Evolutionary conservation across 306 rosid species (phyloP), one percentile per base, ranked within the genome.

Genomic region (Macrotyloma uniflorum): DNA sequence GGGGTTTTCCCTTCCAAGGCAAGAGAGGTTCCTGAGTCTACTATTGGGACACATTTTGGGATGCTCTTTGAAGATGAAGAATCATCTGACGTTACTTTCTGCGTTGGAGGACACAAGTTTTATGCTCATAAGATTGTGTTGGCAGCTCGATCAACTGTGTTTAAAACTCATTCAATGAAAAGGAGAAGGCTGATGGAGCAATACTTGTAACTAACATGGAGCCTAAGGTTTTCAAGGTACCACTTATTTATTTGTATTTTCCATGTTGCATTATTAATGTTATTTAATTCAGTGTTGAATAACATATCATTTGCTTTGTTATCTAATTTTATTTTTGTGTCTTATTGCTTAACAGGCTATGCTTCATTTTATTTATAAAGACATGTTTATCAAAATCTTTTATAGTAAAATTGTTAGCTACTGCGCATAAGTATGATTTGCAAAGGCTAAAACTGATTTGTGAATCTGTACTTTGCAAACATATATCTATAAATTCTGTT

Each of bases 151-250:
- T 94, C 98, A 71, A 82, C 88, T 15, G 83, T 84, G 12, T 92
- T 94, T 51, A 91, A 86, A 68, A 79, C 82, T 12, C 86, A 90
- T 84, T 90, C 70, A 72, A 77, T 58, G 80, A 72, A 38, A 83
- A 79, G 85, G 92, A 89, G 22, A 91, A 84, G 30, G 90, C 85
- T 72, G 78, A 74, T 82, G 70, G 59, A 8, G 97, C 88, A 45
- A 68, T 92, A 76, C 72, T 86, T 63, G 58, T 94, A 45, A 72
- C 80, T 20, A 92, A 89, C 80, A 81, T 89, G 87, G 93, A 92
- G 64, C 96, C 98, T 47, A 91, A 89, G 87, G 93, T 95, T 82
- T 95, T 95, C 81, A 95, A 92, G 98, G 98, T n/a, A n/a, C n/a
- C n/a, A n/a, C n/a, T n/a, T n/a, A n/a, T n/a, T n/a, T n/a, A n/a